Percentiles rank a stretch among this genome's conserved stretches.
Conservation (phyloP, 345 rosid genomes). For the Viola odorata region DNA sequence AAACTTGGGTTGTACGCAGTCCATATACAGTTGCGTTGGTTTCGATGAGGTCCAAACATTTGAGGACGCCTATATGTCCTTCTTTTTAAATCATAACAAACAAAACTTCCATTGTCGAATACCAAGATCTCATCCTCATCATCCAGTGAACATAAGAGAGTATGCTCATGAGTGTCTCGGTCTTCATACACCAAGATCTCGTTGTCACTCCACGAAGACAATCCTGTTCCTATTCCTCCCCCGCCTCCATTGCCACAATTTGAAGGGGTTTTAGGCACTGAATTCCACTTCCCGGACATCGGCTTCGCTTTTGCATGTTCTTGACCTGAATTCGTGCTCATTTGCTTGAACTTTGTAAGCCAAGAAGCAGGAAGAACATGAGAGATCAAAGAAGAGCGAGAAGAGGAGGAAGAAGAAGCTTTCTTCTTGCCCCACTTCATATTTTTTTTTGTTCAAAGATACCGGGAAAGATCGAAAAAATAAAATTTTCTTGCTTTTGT, state of each 20-base stretch:
- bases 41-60: too few relatives aligned
- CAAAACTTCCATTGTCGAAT: too few relatives aligned
- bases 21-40: too few relatives aligned
- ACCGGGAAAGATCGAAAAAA: not conserved
- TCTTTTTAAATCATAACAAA: too few relatives aligned
- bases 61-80: too few relatives aligned
- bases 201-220: too few relatives aligned
- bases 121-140: too few relatives aligned
- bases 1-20: too few relatives aligned
- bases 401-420: constrained; percentile 23
- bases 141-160: too few relatives aligned
- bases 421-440: constrained; percentile 72
- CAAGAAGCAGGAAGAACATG: constrained; percentile 45
- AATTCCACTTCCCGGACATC: constrained; percentile 24
- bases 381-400: constrained; percentile 44
- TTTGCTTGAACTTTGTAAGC: constrained; percentile 60
- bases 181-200: too few relatives aligned
- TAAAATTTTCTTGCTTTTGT: not conserved
- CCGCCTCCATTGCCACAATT: constrained; percentile 5
- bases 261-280: constrained; percentile 22
- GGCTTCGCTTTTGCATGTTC: constrained; percentile 21
- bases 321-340: constrained; percentile 27
- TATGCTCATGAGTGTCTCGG: too few relatives aligned
- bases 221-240: constrained; percentile 22
- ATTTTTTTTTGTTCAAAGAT: not conserved